These are phyloP conservation scores for Nakaseomyces glabratus DNA, from an alignment of 1,139 yeast species.

Conservation along the genomic window DNA sequence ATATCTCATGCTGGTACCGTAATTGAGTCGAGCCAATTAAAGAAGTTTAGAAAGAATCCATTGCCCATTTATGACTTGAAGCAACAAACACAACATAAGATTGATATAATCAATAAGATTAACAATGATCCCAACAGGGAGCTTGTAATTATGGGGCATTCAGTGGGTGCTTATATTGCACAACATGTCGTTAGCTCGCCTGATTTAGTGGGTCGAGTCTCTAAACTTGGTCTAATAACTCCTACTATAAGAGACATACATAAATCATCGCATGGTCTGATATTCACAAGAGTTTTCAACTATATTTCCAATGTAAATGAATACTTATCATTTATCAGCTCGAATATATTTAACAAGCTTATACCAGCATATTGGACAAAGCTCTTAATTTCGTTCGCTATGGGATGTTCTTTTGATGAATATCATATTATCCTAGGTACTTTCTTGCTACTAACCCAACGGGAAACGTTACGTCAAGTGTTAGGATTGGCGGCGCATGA, in stretches of 20 bases:
- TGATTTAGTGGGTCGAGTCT: slow-evolving; percentile 14
- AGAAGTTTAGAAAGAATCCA: slow-evolving; percentile 17
- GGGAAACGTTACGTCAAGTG: slow-evolving; percentile 42
- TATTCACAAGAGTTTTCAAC: slow-evolving; percentile 29
- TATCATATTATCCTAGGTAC: slow-evolving; percentile 38
- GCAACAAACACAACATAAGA: slow-evolving; percentile 46
- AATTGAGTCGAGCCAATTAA: slow-evolving; percentile 10
- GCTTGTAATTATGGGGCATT: slow-evolving; percentile 48
- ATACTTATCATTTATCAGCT: slow-evolving; percentile 10
- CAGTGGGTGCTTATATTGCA: slow-evolving; percentile 49
- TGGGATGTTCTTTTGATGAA: slow-evolving; percentile 13
- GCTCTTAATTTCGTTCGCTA: slow-evolving; percentile 11
- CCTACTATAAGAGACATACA: slow-evolving; percentile 54
- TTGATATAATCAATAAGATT: slow-evolving; percentile 34
- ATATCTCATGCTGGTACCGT: slow-evolving; percentile 38
- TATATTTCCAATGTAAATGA: slow-evolving; percentile 13
- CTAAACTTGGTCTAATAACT: slow-evolving; percentile 43
- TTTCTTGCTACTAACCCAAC: slow-evolving; percentile 35
- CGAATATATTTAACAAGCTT: slow-evolving; percentile 14
- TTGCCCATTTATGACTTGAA: slow-evolving; percentile 35
- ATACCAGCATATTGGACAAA: slow-evolving; percentile 18
- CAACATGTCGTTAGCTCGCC: slow-evolving; percentile 37
- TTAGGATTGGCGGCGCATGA: slow-evolving; percentile 48
- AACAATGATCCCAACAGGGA: slow-evolving; percentile 25
- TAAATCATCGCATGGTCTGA: slow-evolving; percentile 42